Percentiles rank a stretch among this genome's conserved stretches.
Evolutionary conservation across 805 yeast genomes (phyloP).

Genomic region (Zygoascus ofunaensis): DNA sequence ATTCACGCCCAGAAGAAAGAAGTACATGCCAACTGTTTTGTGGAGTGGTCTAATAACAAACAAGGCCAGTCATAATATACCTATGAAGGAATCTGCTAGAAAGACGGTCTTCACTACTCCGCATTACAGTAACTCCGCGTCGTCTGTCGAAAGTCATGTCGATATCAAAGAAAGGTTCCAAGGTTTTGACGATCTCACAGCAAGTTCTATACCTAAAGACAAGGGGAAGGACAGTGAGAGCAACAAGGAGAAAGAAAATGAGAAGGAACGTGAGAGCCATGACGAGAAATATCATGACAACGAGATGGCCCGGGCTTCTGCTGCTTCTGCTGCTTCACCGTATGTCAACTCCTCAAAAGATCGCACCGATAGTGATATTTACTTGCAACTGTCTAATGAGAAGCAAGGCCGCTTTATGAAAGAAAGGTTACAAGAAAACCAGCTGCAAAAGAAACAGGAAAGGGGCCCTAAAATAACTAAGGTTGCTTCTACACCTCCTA

Average conservation of each 20-base stretch:
- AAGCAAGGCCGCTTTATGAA: neutral
- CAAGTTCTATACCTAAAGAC: too few relatives aligned
- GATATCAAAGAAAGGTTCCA: neutral
- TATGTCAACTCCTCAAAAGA: too few relatives aligned
- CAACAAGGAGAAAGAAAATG: neutral
- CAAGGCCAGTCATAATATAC: neutral
- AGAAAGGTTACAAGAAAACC: neutral
- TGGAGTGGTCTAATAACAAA: slow-evolving; percentile 9
- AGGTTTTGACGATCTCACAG: neutral
- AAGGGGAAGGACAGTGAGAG: too few relatives aligned
- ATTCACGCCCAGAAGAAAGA: neutral
- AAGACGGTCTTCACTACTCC: neutral
- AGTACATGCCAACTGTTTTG: slow-evolving; percentile 13
- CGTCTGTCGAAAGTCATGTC: neutral
- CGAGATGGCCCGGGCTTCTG: neutral
- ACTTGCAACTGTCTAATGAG: neutral
- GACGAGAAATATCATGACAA: neutral
- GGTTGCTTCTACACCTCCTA: neutral
- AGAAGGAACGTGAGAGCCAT: neutral
- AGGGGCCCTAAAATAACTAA: too few relatives aligned
- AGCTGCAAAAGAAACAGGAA: neutral
- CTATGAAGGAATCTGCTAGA: neutral
- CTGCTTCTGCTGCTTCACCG: neutral
- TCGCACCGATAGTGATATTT: neutral
- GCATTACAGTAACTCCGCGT: neutral